Conservation (phyloP, 129 eudicot species). For the Silybum marianum region DNA sequence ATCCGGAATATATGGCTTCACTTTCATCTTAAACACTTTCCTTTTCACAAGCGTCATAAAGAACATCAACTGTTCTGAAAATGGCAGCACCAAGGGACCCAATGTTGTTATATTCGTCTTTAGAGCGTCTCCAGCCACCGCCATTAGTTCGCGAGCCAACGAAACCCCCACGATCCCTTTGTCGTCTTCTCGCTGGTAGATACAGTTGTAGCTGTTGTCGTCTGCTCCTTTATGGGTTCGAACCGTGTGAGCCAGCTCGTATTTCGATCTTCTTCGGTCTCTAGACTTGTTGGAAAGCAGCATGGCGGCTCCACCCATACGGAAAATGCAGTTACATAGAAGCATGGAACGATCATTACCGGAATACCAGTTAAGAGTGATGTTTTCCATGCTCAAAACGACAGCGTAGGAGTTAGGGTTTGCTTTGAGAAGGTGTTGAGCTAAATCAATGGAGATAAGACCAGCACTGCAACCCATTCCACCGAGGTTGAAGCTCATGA, state of each 20-base stretch:
- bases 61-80: constrained; percentile 78
- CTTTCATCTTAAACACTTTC: constrained; percentile 59
- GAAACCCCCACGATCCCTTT: constrained; percentile 75
- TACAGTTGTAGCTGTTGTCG: constrained; percentile 73
- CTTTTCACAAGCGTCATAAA: constrained; percentile 56
- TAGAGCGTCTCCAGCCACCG: constrained; percentile 86
- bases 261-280: constrained; percentile 64
- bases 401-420: constrained; percentile 74
- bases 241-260: constrained; percentile 78
- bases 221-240: constrained; percentile 90
- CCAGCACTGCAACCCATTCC: constrained; percentile 99
- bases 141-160: constrained; percentile 86
- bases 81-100: constrained; percentile 83
- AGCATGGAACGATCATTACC: constrained; percentile 94
- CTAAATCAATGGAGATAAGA: constrained; percentile 72
- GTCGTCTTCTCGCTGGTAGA: constrained; percentile 80
- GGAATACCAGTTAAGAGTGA: constrained; percentile 83
- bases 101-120: constrained; percentile 83
- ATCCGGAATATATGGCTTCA: constrained; percentile 88
- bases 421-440: constrained; percentile 59
- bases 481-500: constrained; percentile 74
- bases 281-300: constrained; percentile 62
- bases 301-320: constrained; percentile 95
- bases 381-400: constrained; percentile 82
- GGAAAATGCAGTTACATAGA: constrained; percentile 83